A percentile compares a stretch with the other conserved stretches of the same genome.
phyloP scores from a whole-genome alignment of 2,329 filamentous ascomycete species.

The Neonectria punicea region DNA sequence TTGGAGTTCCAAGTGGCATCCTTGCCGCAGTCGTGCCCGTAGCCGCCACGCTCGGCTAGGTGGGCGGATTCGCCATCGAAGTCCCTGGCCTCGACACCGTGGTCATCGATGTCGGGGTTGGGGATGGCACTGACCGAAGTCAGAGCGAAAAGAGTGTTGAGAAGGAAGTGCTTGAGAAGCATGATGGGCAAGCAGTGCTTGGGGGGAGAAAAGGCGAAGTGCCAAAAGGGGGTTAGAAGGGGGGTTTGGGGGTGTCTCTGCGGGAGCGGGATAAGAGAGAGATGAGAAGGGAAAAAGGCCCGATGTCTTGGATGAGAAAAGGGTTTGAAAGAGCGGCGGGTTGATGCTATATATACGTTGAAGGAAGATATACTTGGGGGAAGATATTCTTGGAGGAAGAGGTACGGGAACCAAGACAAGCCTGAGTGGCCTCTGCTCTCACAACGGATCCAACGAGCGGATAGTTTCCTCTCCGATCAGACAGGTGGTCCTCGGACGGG shows the following conservation, averaged over 20 bases:
- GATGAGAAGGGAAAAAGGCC: neutral
- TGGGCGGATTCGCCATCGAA: neutral
- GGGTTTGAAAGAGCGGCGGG: neutral
- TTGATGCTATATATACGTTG: neutral
- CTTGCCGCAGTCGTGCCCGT: constrained; percentile 12
- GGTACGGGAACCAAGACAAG: neutral
- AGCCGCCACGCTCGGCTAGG: neutral
- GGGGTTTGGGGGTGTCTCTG: neutral
- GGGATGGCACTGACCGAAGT: neutral
- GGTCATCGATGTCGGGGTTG: neutral
- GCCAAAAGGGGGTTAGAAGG: neutral
- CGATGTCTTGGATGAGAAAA: neutral
- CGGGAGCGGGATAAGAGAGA: neutral
- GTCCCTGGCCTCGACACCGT: neutral
- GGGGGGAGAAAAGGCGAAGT: neutral
- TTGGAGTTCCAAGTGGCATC: constrained; percentile 6
- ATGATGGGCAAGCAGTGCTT: neutral
- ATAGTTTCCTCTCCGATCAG: neutral
- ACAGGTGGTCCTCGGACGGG: neutral
- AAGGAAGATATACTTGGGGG: neutral
- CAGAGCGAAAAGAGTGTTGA: neutral
- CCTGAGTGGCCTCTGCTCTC: neutral
- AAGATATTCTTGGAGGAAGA: neutral
- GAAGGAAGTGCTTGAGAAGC: constrained; percentile 4
- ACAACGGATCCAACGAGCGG: neutral